phyloP scores from a whole-genome alignment of 2,329 filamentous ascomycete species.

The Arthroderma sp. region DNA sequence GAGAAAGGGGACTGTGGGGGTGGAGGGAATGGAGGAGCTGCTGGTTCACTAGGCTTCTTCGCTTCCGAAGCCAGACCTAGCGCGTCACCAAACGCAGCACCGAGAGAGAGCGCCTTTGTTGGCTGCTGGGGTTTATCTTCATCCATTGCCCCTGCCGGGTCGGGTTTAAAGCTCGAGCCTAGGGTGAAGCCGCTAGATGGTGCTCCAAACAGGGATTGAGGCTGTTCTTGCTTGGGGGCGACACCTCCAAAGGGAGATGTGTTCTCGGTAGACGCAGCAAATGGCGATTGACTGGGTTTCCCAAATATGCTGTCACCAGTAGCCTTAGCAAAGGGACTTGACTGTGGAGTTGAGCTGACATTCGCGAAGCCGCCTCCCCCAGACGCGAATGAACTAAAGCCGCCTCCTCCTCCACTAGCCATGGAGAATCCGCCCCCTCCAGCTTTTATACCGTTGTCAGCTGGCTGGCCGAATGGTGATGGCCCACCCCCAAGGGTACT shows the following conservation, averaged over 20 bases:
- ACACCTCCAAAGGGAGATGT: background rate
- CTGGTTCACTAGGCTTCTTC: slow-evolving; percentile 8
- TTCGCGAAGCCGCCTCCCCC: background rate
- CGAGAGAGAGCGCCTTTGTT: slow-evolving; percentile 25
- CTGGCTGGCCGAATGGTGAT: slow-evolving; percentile 21
- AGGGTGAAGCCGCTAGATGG: slow-evolving; percentile 26
- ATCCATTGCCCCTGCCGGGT: slow-evolving; percentile 28
- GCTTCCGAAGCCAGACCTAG: slow-evolving; percentile 14
- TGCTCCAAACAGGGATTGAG: slow-evolving; percentile 20
- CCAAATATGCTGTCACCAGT: slow-evolving; percentile 4
- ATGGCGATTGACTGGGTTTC: background rate
- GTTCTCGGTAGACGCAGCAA: background rate
- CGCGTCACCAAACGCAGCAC: slow-evolving; percentile 27
- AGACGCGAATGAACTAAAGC: slow-evolving; percentile 18
- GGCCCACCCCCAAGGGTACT: slow-evolving; percentile 11
- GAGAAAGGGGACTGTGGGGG: slow-evolving; percentile 3
- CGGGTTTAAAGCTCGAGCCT: slow-evolving; percentile 33
- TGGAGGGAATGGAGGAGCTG: slow-evolving; percentile 8
- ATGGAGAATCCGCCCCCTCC: background rate
- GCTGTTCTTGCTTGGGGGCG: slow-evolving; percentile 14
- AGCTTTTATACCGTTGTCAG: slow-evolving; percentile 9
- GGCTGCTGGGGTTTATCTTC: slow-evolving; percentile 25
- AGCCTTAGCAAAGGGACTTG: slow-evolving; percentile 20
- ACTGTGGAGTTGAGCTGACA: slow-evolving; percentile 3
- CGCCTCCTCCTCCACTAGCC: slow-evolving; percentile 16